Conservation (phyloP, 2,329 filamentous ascomycete genomes). For the Colletotrichum simmondsii region DNA sequence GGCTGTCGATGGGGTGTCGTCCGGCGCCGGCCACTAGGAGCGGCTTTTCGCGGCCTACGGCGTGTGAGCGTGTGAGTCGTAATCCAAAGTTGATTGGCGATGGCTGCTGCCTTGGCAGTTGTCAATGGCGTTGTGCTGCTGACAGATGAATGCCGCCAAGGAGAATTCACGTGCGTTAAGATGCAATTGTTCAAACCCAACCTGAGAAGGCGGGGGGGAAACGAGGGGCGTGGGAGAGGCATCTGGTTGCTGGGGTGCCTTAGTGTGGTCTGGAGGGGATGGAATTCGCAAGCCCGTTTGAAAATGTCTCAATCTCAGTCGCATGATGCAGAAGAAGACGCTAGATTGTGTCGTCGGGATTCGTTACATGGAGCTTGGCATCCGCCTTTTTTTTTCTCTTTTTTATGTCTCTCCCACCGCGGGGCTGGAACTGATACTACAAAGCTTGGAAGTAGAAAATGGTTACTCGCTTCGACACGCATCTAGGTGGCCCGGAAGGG, state of each 20-base stretch:
- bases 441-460: not conserved
- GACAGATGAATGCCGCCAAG: not conserved
- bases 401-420: not conserved
- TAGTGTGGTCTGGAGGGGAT: not conserved
- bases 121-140: conserved; percentile 19
- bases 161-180: not conserved
- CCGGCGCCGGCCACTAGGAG: conserved; percentile 24
- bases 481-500: not conserved
- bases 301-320: conserved; percentile 30
- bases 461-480: too few species aligned
- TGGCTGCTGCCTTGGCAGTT: conserved; percentile 15
- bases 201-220: not conserved
- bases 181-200: not conserved
- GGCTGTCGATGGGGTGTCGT: conserved; percentile 13
- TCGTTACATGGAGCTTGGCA: conserved; percentile 9
- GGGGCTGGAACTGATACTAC: not conserved
- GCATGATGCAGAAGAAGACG: conserved; percentile 22
- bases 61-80: not conserved
- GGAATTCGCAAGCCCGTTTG: conserved; percentile 12
- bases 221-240: conserved; percentile 3
- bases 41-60: conserved; percentile 32
- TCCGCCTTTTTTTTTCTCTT: not conserved
- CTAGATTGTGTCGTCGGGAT: conserved; percentile 15
- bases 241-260: not conserved
- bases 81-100: not conserved